Base-by-base conservation (phyloP, 169 alveolate genomes). In the Eimeria praecox region DNA sequence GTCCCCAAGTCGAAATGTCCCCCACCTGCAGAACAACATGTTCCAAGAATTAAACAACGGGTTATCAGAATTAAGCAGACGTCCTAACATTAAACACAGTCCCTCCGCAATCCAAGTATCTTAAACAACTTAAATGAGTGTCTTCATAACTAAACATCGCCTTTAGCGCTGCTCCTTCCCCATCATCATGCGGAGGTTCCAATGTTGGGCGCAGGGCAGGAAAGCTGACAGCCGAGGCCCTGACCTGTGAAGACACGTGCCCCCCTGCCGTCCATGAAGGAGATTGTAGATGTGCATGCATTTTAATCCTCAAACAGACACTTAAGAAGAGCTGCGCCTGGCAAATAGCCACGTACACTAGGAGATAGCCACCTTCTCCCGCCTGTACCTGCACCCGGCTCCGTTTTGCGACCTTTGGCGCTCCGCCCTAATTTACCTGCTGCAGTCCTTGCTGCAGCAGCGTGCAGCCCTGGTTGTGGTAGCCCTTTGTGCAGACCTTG, bases 401-500 rank as follows among this genome's bases (percentile, higher is more conserved):
- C 78, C 46, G 8, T 33, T 33, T 44, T 66, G 78, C 46, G 78
- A 8, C 42, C 46, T n/a, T 66, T 33, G 46, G 78, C 78, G 46
- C 78, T 66, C 42, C 46, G 46, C 78, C 78, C 78, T 66, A 24
- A 42, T 30, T 66, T 30, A 5, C 78, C 46, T 66, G 78, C 78
- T 66, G 78, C 78, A 66, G 78, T 66, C 78, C 78, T 66, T 66
- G 78, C 78, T 66, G 78, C 78, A 66, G 78, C 78, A 33, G 78
- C 46, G 78, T 66, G 78, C 78, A 66, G 78, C 46, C 78, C 78
- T 27, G 40, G 40, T 33, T 5, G n/a, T 30, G 78, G 69, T 22
- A 59, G 69, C 20, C 22, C 40, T 64, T 64, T 35, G 18, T 64
- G 75, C 40, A n/a, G 75, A 35, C 75, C 8, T 33, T 66, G 42